Evolutionary conservation across 306 rosid species (phyloP).

Genomic region (Inga oerstediana): DNA sequence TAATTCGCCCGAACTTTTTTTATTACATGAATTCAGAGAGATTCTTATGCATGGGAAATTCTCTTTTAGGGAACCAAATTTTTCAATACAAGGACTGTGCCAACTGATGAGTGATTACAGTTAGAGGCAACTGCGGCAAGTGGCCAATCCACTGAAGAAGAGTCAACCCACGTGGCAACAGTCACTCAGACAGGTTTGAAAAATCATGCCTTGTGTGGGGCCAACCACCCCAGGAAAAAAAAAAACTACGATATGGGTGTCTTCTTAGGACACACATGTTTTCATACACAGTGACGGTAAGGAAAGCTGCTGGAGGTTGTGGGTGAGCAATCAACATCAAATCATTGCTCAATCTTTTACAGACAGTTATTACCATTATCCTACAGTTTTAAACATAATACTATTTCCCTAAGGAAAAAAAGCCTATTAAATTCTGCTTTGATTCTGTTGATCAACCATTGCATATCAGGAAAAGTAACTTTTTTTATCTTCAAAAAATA

Average conservation of each 20-base stretch:
- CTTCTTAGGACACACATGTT: conserved; percentile 28
- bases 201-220: conserved; percentile 39
- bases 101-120: neutral
- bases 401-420: neutral
- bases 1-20: neutral
- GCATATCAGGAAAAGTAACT: neutral
- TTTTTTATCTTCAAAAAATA: neutral
- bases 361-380: conserved; percentile 7
- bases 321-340: conserved; percentile 54
- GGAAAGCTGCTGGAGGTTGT: conserved; percentile 37
- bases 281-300: conserved; percentile 39
- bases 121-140: neutral
- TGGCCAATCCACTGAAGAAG: neutral
- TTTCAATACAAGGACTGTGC: neutral
- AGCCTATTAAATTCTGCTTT: neutral
- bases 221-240: neutral
- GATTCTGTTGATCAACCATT: neutral
- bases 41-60: neutral
- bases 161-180: conserved; percentile 48
- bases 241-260: neutral
- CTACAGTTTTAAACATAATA: neutral
- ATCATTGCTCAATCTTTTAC: conserved; percentile 46
- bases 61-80: neutral
- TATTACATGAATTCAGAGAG: neutral
- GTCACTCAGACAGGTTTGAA: conserved; percentile 47